Evolutionary conservation across 768 basidiomycete genomes (phyloP).

Genomic region (Suillus lakei): DNA sequence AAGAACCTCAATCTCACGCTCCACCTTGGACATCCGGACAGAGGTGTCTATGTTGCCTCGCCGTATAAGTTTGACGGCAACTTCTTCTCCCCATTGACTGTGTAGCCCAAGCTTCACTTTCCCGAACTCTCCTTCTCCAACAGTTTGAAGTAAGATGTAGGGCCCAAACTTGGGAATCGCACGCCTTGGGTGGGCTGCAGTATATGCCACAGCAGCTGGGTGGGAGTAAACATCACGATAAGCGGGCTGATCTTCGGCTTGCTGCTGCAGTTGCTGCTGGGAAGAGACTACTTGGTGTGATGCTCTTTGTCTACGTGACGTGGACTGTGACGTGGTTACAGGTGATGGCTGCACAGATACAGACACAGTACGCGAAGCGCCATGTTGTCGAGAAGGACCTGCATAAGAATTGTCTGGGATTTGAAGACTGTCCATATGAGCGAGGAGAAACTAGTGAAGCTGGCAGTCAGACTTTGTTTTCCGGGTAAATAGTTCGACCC

Average conservation of each 20-base stretch:
- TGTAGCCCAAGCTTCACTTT: slow-evolving; percentile 99
- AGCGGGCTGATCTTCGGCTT: slow-evolving; percentile 48
- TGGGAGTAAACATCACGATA: slow-evolving; percentile 82
- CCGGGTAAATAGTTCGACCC: slow-evolving; percentile 16
- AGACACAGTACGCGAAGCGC: slow-evolving; percentile 58
- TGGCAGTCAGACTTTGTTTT: slow-evolving; percentile 9
- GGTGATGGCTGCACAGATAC: slow-evolving; percentile 59
- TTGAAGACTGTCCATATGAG: slow-evolving; percentile 42
- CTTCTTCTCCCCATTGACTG: slow-evolving; percentile 92
- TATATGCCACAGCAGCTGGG: slow-evolving; percentile 84
- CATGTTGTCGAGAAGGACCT: slow-evolving; percentile 50
- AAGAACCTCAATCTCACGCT: slow-evolving; percentile 96
- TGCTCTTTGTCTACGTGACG: slow-evolving; percentile 66
- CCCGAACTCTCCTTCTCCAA: slow-evolving; percentile 98
- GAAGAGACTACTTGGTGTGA: slow-evolving; percentile 73
- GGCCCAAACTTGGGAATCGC: slow-evolving; percentile 94
- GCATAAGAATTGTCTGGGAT: slow-evolving; percentile 49
- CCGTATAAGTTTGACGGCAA: slow-evolving; percentile 97
- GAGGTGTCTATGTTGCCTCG: slow-evolving; percentile 88
- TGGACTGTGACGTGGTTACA: slow-evolving; percentile 42
- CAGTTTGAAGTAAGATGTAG: slow-evolving; percentile 92
- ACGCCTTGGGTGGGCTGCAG: slow-evolving; percentile 81
- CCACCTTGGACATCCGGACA: slow-evolving; percentile 91
- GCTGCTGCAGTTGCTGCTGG: slow-evolving; percentile 41
- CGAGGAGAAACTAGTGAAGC: slow-evolving; percentile 6